These are phyloP conservation scores for Paraphaeosphaeria sporulosa DNA, from an alignment of 2,329 filamentous ascomycete species.

Conservation along the genomic window DNA sequence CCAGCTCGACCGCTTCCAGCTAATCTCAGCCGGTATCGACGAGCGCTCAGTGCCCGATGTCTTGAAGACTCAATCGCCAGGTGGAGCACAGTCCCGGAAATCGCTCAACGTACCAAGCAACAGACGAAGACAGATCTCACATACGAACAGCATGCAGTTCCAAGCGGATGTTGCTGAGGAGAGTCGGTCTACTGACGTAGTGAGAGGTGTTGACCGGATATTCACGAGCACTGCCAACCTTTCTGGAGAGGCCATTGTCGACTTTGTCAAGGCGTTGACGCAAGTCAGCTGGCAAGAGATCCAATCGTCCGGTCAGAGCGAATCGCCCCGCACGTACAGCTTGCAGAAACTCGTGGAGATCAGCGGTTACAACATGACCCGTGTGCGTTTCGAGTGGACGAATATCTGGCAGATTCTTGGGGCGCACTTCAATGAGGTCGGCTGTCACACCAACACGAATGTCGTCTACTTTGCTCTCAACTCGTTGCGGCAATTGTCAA, in stretches of 20 bases:
- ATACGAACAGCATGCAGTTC: conserved; percentile 57
- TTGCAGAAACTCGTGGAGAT: conserved; percentile 98
- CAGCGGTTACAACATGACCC: conserved; percentile 99
- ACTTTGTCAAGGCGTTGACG: conserved; percentile 90
- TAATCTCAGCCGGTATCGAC: conserved; percentile 93
- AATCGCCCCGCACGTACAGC: conserved; percentile 95
- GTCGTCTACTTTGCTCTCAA: conserved; percentile 98
- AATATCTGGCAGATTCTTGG: conserved; percentile 98
- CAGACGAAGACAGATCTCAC: conserved; percentile 56
- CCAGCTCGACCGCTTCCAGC: conserved; percentile 91
- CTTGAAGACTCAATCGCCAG: conserved; percentile 73
- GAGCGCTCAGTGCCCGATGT: conserved; percentile 93
- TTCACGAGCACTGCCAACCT: conserved; percentile 96
- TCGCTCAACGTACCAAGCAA: conserved; percentile 69
- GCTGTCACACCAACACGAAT: conserved; percentile 93
- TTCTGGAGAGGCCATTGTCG: conserved; percentile 91
- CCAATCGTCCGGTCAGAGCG: conserved; percentile 93
- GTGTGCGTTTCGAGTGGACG: conserved; percentile 97
- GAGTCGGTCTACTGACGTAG: conserved; percentile 89
- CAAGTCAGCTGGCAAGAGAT: conserved; percentile 99
- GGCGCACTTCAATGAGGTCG: conserved; percentile 97
- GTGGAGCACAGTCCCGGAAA: conserved; percentile 66
- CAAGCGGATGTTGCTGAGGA: conserved; percentile 87
- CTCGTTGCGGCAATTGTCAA: conserved; percentile 91
- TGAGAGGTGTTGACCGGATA: conserved; percentile 91